Conservation (phyloP, 345 rosid species). For the Sisymbrium irio region DNA sequence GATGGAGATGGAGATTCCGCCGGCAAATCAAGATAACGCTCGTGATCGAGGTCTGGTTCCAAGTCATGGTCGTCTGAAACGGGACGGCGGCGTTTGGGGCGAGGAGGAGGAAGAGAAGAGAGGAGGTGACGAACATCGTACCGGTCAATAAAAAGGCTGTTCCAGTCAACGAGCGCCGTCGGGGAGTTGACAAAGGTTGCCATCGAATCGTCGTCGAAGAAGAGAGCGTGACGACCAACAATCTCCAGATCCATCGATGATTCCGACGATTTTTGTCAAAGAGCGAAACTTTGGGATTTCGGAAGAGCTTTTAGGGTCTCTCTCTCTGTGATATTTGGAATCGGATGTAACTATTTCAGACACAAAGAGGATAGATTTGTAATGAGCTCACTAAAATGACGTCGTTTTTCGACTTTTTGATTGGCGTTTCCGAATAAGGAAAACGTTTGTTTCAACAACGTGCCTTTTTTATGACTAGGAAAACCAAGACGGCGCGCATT, state of each 20-base stretch:
- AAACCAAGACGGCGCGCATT: background rate
- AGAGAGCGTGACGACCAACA: conserved; percentile 86
- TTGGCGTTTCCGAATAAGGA: background rate
- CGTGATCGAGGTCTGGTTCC: conserved; percentile 69
- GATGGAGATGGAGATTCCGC: conserved; percentile 35
- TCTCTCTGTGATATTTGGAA: background rate
- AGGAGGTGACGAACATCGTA: conserved; percentile 98
- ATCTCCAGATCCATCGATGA: conserved; percentile 73
- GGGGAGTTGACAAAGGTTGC: conserved; percentile 80
- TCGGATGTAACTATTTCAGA: background rate
- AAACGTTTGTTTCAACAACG: conserved; percentile 11
- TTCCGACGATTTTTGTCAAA: conserved; percentile 2
- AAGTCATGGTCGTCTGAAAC: conserved; percentile 35
- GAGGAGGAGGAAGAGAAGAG: conserved; percentile 75
- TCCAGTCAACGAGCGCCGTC: conserved; percentile 90
- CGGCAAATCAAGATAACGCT: conserved; percentile 73
- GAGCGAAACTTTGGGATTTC: background rate
- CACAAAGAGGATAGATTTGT: background rate
- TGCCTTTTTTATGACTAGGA: background rate
- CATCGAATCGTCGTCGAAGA: conserved; percentile 86
- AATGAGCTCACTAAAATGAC: background rate
- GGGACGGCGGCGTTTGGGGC: conserved; percentile 48
- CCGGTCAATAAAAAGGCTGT: conserved; percentile 85
- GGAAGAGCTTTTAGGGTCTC: conserved; percentile 15
- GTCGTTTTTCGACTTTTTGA: background rate